phyloP scores from a whole-genome alignment of 2,329 filamentous ascomycete genomes.

The Colletotrichum viniferum region DNA sequence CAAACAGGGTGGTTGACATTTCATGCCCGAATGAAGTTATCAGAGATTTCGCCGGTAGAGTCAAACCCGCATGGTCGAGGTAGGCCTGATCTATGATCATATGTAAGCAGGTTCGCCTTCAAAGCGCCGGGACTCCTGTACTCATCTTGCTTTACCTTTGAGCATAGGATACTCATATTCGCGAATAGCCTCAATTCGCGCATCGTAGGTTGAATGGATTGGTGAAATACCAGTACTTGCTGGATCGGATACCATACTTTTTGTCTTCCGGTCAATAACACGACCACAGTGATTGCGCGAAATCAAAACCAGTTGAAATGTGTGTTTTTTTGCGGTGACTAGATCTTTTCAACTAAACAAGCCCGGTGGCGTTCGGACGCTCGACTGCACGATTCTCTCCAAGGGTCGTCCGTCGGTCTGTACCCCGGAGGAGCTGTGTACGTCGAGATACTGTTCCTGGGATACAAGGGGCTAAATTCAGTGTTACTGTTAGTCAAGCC shows the following conservation, averaged over 20 bases:
- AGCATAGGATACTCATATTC: not conserved
- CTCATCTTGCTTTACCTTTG: not conserved
- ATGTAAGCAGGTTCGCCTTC: not conserved
- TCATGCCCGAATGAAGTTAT: constrained; percentile 59
- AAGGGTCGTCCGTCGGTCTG: not conserved
- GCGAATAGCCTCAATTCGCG: not conserved
- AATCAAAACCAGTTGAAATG: not conserved
- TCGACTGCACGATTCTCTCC: not conserved
- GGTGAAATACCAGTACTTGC: no score
- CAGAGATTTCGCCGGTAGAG: constrained; percentile 63
- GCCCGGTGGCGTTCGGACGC: not conserved
- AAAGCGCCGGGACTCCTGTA: not conserved
- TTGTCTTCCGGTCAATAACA: not conserved
- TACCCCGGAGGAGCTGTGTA: not conserved
- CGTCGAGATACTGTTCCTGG: not conserved
- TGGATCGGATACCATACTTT: not conserved
- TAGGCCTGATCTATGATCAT: constrained; percentile 41
- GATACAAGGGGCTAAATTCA: not conserved
- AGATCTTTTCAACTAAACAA: not conserved
- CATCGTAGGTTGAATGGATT: not conserved
- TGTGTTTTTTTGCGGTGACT: not conserved
- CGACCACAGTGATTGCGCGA: not conserved
- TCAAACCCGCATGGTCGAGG: constrained; percentile 63
- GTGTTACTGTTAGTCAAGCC: not conserved
- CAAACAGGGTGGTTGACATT: constrained; percentile 63